These are phyloP conservation scores for Ceratobasidium sp. DNA, from an alignment of 1,284 basidiomycete genomes.

Conservation along the genomic window DNA sequence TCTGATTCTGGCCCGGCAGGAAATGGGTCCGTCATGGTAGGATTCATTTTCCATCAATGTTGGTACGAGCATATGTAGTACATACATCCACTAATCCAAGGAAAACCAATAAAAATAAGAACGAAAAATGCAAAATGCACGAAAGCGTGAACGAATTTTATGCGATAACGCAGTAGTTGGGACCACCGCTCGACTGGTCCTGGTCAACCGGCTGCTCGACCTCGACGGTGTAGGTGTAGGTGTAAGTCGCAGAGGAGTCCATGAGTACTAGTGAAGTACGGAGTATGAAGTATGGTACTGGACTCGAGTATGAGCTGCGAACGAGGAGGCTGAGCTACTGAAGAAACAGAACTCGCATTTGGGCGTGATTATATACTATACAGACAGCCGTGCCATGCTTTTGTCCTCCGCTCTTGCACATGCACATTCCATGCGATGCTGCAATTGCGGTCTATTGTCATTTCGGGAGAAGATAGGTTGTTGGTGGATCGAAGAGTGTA, in stretches of 20 bases:
- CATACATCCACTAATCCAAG: neutral
- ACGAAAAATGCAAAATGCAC: neutral
- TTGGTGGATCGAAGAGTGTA: neutral
- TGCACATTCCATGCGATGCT: neutral
- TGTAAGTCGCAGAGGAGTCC: constrained; percentile 27
- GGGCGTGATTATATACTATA: neutral
- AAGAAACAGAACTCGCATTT: neutral
- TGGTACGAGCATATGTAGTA: neutral
- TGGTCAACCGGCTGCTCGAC: constrained; percentile 28
- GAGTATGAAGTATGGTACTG: neutral
- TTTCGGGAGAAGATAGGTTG: constrained; percentile 1
- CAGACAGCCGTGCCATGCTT: neutral
- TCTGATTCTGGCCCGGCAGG: no score
- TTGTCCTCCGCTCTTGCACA: neutral
- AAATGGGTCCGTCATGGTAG: no score
- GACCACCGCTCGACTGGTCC: neutral
- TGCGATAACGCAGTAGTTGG: constrained; percentile 27
- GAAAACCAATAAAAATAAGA: constrained; percentile 4
- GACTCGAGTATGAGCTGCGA: neutral
- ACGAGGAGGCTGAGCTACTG: constrained; percentile 7
- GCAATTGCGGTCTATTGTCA: neutral
- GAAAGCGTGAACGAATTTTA: neutral
- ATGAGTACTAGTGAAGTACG: neutral
- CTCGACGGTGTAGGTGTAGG: constrained; percentile 26
- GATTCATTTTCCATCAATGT: neutral